Conservation (phyloP, 129 eudicot species). For the Artemisia tridentata region DNA sequence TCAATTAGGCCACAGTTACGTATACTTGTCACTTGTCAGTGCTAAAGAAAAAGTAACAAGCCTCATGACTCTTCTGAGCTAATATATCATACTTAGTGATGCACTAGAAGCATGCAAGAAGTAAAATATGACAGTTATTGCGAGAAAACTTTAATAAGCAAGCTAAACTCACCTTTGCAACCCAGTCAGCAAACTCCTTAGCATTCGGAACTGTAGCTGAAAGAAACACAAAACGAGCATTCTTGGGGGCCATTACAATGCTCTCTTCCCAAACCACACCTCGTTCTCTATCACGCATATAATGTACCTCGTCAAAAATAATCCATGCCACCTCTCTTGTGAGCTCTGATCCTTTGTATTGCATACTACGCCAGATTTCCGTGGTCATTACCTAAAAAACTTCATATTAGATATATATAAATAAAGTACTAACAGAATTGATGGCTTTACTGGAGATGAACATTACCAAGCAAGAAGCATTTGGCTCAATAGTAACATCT, state of each 20-base stretch:
- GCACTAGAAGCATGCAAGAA: background rate
- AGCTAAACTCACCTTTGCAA: slow-evolving; percentile 68
- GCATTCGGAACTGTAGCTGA: slow-evolving; percentile 99
- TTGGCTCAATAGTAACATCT: slow-evolving; percentile 93
- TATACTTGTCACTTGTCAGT: too few relatives aligned
- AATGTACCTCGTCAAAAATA: slow-evolving; percentile 97
- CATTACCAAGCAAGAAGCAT: slow-evolving; percentile 95
- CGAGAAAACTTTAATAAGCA: too few relatives aligned
- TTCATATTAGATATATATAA: background rate
- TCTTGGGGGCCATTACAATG: slow-evolving; percentile 97
- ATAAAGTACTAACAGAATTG: background rate
- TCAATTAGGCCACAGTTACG: too few relatives aligned
- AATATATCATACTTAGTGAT: background rate
- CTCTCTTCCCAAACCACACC: slow-evolving; percentile 99
- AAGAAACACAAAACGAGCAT: slow-evolving; percentile 84
- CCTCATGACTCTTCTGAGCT: too few relatives aligned
- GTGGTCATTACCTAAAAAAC: slow-evolving; percentile 91
- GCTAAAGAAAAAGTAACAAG: too few relatives aligned
- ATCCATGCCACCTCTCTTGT: slow-evolving; percentile 96
- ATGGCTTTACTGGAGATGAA: background rate
- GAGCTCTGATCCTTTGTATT: slow-evolving; percentile 95
- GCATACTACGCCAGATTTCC: slow-evolving; percentile 99
- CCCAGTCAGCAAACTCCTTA: slow-evolving; percentile 99
- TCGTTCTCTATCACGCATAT: slow-evolving; percentile 98
- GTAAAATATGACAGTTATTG: background rate